Evolutionary conservation across 202 grass and related monocot species (phyloP), one percentile per base, ranked within the genome.

Genomic region (Bolboschoenoplectus hybrid): DNA sequence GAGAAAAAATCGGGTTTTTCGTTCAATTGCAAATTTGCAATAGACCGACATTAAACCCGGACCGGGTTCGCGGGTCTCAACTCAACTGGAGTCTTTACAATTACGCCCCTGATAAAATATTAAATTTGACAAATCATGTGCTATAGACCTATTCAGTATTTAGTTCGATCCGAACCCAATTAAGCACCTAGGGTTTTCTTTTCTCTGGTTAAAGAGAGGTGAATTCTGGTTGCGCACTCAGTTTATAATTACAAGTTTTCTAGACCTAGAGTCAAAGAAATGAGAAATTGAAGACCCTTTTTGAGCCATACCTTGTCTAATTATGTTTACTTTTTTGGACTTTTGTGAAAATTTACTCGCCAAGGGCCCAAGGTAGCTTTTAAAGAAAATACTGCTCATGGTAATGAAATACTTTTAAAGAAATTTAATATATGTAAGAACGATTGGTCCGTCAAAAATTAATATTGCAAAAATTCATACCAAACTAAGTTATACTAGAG

Each of bases 121-220:
- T 7, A 75, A 35, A 58, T 79, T 60, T 10, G 2, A 8, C 2
- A 58, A 79, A n/a, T 3, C 5, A 8, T 56, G 14, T 60, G 50
- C 14, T 58, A 26, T 26, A 26, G 26, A 26, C 26, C 26, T 26
- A 26, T 26, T 26, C 0, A 26, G 26, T 26, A 26, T 8, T 20
- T 73, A 11, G 8, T 2, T 73, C 43, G 44, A 49, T 20, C 41
- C 44, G n/a, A 47, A 79, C 75, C 49, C 32, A 39, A 79, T 60
- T 79, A 60, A 41, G 10, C 52, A 26, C 52, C 75, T 60, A 79
- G 75, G 74, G 75, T 60, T 79, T 60, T 60, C 52, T 79, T 79
- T 60, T 60, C 52, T 79, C 52, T 60, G 75, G 34, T 79, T 58
- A 76, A 36, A 35, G 74, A 57, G 13, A 58, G 13, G 35, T 9